Evolutionary conservation across 495 filamentous ascomycete genomes (phyloP).

Genomic region (Amphirosellinia nigrospora): DNA sequence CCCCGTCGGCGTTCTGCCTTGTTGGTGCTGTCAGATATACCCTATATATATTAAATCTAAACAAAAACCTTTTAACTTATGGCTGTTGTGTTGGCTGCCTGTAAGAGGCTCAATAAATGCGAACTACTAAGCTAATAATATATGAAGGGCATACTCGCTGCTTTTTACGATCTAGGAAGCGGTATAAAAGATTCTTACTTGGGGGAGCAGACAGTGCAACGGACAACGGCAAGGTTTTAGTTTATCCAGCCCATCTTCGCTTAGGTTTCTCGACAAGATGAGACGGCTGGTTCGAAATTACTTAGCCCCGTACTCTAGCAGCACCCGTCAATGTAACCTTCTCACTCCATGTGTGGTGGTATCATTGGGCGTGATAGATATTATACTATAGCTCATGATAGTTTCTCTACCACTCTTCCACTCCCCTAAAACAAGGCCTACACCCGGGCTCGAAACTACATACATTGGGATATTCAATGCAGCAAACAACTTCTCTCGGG

Average conservation of each 20-base stretch:
- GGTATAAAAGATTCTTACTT: not conserved
- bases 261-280: not conserved
- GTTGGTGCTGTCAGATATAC: too few species aligned
- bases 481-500: not conserved
- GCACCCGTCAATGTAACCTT: constrained; percentile 19
- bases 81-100: not conserved
- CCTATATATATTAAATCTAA: too few species aligned
- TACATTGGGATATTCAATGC: not conserved
- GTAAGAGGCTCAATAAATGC: not conserved
- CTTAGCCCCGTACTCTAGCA: not conserved
- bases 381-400: not conserved
- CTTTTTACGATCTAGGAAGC: not conserved
- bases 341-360: constrained; percentile 1
- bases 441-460: not conserved
- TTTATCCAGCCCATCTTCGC: not conserved
- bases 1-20: too few species aligned
- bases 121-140: not conserved
- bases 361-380: constrained; percentile 16
- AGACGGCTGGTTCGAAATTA: constrained; percentile 10
- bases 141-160: not conserved
- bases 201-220: not conserved
- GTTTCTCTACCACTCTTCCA: not conserved
- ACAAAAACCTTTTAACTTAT: not conserved
- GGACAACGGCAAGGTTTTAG: not conserved
- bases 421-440: not conserved